Percentiles rank a stretch among this genome's conserved stretches.
Evolutionary conservation across 78 protist genomes (phyloP).

Genomic region (Reticulomyxa filosa): DNA sequence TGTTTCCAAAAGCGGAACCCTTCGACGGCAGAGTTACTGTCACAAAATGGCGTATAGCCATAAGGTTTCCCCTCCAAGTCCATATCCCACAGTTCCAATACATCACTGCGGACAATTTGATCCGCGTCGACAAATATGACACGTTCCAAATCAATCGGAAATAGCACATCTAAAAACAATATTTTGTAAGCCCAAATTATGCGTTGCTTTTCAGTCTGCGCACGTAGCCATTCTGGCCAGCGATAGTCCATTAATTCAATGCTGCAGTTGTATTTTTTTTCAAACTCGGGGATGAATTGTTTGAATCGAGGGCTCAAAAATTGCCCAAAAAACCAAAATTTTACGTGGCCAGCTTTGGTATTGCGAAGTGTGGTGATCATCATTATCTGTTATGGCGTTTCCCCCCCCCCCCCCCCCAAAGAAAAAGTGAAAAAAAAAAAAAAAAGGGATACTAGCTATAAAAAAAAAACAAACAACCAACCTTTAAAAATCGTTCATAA

Average conservation of each 20-base stretch:
- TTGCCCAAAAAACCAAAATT: slow-evolving; percentile 82
- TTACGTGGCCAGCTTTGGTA: slow-evolving; percentile 43
- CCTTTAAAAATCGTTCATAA: slow-evolving; percentile 78
- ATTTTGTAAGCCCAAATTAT: slow-evolving; percentile 93
- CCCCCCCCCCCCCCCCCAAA: no score
- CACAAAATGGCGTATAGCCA: slow-evolving; percentile 28
- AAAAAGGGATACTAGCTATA: no score
- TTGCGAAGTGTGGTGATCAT: background rate
- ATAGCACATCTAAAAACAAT: slow-evolving; percentile 91
- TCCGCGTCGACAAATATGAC: slow-evolving; percentile 85
- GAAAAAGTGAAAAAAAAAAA: no score
- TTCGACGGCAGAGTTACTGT: slow-evolving; percentile 2
- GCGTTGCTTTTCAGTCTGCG: slow-evolving; percentile 79
- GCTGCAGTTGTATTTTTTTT: slow-evolving; percentile 45
- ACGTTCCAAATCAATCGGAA: slow-evolving; percentile 55
- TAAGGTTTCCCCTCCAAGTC: slow-evolving; percentile 35
- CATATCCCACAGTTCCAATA: slow-evolving; percentile 63
- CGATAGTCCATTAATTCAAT: slow-evolving; percentile 71
- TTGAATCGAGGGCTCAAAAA: slow-evolving; percentile 62
- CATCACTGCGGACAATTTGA: slow-evolving; percentile 77
- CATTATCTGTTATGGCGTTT: background rate
- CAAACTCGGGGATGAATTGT: slow-evolving; percentile 25
- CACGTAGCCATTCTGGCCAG: slow-evolving; percentile 85
- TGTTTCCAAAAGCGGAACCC: slow-evolving; percentile 86
- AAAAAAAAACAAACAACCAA: no score